Percentiles rank a stretch among this genome's conserved stretches.
Conservation (phyloP, 768 basidiomycete species). For the Porphyrellus cyaneotinctus region DNA sequence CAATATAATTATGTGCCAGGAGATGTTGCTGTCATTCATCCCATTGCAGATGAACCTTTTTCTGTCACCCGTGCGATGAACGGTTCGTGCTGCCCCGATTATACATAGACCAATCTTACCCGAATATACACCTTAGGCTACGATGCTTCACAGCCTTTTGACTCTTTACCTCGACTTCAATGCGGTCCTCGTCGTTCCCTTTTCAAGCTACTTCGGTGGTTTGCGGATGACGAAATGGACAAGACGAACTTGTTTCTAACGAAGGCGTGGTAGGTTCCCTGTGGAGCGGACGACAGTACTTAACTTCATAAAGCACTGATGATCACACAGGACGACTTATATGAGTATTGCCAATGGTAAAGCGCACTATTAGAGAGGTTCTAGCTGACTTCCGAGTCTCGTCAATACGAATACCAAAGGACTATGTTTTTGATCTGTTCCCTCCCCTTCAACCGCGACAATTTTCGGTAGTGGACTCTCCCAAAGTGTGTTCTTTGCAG, state of each 20-base stretch:
- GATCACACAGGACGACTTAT: conserved; percentile 76
- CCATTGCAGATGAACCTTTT: conserved; percentile 59
- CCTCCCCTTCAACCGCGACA: conserved; percentile 75
- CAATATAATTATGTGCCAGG: conserved; percentile 66
- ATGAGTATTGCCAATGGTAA: conserved; percentile 80
- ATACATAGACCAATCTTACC: conserved; percentile 20
- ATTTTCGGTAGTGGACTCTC: conserved; percentile 89
- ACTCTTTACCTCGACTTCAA: conserved; percentile 79
- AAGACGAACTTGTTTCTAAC: conserved; percentile 68
- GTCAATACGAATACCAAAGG: conserved; percentile 60
- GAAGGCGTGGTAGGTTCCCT: conserved; percentile 59
- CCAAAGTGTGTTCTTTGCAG: conserved; percentile 32
- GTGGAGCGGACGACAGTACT: too few species aligned
- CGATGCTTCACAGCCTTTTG: conserved; percentile 70
- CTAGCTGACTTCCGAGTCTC: conserved; percentile 89
- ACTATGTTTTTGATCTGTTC: conserved; percentile 88
- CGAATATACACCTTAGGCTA: conserved; percentile 25
- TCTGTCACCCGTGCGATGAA: conserved; percentile 32
- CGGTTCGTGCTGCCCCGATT: conserved; percentile 39
- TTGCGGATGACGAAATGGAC: conserved; percentile 74
- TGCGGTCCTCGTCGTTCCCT: conserved; percentile 77
- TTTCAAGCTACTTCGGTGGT: conserved; percentile 76
- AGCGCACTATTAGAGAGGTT: conserved; percentile 80
- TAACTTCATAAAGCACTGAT: too few species aligned
- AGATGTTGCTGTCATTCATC: conserved; percentile 79